A percentile compares a stretch with the other conserved stretches of the same genome.
These are phyloP conservation scores for Aspergillus hancockii DNA, from an alignment of 495 filamentous ascomycete species.

Conservation along the genomic window DNA sequence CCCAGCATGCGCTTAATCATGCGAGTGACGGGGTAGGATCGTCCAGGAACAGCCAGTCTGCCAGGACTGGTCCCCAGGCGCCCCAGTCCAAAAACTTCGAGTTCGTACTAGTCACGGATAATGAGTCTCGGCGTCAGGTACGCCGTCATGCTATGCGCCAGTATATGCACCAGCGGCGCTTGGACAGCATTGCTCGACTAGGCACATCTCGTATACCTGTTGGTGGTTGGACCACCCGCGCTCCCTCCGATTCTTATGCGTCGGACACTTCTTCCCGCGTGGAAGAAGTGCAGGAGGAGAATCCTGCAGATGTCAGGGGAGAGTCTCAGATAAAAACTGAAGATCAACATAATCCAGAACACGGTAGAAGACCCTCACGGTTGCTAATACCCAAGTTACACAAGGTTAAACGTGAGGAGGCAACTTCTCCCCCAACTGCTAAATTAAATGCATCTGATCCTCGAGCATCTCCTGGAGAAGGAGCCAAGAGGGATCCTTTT, in stretches of 20 bases:
- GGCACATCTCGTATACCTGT: constrained; percentile 25
- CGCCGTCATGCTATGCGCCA: constrained; percentile 36
- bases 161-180: constrained; percentile 33
- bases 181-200: constrained; percentile 32
- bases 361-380: constrained; percentile 9
- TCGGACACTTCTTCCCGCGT: constrained; percentile 17
- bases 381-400: constrained; percentile 16
- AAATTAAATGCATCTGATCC: constrained; percentile 13
- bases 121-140: constrained; percentile 31
- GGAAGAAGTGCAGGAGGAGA: constrained; percentile 15
- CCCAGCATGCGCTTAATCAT: constrained; percentile 4
- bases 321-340: constrained; percentile 14
- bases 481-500: constrained; percentile 24
- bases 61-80: constrained; percentile 13
- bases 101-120: constrained; percentile 33
- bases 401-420: constrained; percentile 18
- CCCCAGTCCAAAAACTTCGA: constrained; percentile 28
- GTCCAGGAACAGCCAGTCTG: constrained; percentile 13
- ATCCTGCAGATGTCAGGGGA: not conserved
- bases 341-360: not conserved
- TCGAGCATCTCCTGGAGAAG: constrained; percentile 14
- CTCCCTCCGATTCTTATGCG: constrained; percentile 10
- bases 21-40: constrained; percentile 11
- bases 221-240: constrained; percentile 24
- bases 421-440: not conserved